Evolutionary conservation across 352 stramenopile genomes (phyloP), one percentile per base, ranked within the genome.

Genomic region (Phytophthora cactorum): DNA sequence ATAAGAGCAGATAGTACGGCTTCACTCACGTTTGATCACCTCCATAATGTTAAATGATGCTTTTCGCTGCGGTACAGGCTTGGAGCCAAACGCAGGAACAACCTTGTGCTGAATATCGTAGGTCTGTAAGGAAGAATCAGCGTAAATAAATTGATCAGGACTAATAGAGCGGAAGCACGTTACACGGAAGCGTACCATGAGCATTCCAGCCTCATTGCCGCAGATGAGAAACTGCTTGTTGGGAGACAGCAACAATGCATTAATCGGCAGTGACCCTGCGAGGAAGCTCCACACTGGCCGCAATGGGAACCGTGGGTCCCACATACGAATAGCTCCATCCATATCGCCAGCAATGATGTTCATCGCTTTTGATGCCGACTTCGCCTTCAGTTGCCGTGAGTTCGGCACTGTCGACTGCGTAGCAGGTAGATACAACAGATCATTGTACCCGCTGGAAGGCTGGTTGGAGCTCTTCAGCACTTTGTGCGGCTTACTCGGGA

Each of bases 371-470:
- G n/a, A 27, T 25, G 17, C 15, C 32, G 58, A 25, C 0, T 53
- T 64, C 10, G 57, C 47, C 27, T 65, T 79, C 10, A 36, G 22
- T 39, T 52, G 54, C 14, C 41, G 50, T 32, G 47, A 25, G 9
- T 46, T 70, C 0, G 63, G 0, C 29, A 50, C 6, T 5, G 61
- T 49, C 22, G 28, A 27, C 36, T 60, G 39, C 1, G 38, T 50
- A 4, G 62, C 9, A 43, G 69, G 59, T 11, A 89, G 39, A 60
- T 86, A 94, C 15, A 92, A 41, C n/a, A 94, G 41, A 58, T 91
- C 84, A n/a, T 84, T 90, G 73, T 94, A 94, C 5, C 86, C 86
- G 22, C 77, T 84, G 0, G 84, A 90, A 22, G 86, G 83, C n/a
- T 84, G 82, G 53, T 77, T 94, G 28, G 72, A 79, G 17, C 78